Evolutionary conservation across 75 land plant genomes (phyloP).

Genomic region (Isoetes taiwanensis): DNA sequence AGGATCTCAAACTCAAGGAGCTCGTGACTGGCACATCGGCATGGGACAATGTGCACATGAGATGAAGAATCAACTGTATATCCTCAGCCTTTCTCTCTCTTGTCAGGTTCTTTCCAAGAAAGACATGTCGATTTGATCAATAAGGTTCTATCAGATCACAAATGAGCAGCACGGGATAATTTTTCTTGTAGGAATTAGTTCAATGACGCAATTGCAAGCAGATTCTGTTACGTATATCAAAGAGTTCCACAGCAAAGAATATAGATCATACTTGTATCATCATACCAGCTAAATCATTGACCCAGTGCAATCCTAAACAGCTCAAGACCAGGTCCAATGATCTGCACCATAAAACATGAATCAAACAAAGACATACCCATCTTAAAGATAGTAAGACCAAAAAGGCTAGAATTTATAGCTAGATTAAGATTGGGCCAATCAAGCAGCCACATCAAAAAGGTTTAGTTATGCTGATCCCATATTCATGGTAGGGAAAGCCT

Average conservation of each 20-base stretch:
- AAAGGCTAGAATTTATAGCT: not conserved
- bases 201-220: not conserved
- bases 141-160: no score
- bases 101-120: no score
- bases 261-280: conserved; percentile 60
- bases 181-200: not conserved
- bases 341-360: conserved; percentile 21
- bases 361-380: no score
- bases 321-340: conserved; percentile 79
- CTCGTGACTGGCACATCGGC: no score
- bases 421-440: not conserved
- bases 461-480: not conserved
- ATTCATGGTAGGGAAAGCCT: not conserved
- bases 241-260: not conserved
- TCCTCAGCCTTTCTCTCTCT: no score
- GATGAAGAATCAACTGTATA: no score
- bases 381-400: not conserved
- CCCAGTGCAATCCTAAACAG: conserved; percentile 92
- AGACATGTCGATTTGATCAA: not conserved
- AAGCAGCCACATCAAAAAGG: not conserved
- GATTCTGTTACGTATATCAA: not conserved
- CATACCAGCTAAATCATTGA: conserved; percentile 91
- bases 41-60: no score
- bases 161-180: no score
- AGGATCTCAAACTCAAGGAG: no score